These are phyloP conservation scores for Cryptococcus sp. DNA, from an alignment of 1,284 basidiomycete genomes.

Conservation along the genomic window DNA sequence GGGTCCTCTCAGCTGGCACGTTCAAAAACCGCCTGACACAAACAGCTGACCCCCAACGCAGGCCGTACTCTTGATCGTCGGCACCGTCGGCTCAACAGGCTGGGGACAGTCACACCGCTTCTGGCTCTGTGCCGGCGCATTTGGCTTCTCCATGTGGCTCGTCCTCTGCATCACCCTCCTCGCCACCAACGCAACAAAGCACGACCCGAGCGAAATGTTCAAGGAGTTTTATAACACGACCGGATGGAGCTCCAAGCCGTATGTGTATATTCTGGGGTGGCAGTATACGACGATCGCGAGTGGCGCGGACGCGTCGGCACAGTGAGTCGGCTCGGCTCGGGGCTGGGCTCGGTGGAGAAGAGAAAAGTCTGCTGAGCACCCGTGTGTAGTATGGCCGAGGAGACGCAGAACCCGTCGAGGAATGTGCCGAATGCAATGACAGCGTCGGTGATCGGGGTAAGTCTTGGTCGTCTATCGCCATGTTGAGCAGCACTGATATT, in stretches of 20 bases:
- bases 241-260: conserved; percentile 32
- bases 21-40: neutral
- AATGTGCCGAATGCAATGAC: conserved; percentile 49
- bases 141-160: conserved; percentile 32
- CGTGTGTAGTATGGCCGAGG: conserved; percentile 42
- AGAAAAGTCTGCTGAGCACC: neutral
- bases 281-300: conserved; percentile 43
- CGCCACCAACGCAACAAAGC: conserved; percentile 27
- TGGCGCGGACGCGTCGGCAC: conserved; percentile 44
- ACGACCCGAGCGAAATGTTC: conserved; percentile 9
- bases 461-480: conserved; percentile 1
- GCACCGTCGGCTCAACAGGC: conserved; percentile 34
- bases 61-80: conserved; percentile 38
- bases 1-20: conserved; percentile 5
- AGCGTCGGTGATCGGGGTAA: conserved; percentile 30
- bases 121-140: conserved; percentile 34
- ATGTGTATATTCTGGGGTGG: conserved; percentile 47
- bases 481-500: neutral
- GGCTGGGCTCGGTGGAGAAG: neutral
- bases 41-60: conserved; percentile 13
- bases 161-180: conserved; percentile 41
- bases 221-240: conserved; percentile 31
- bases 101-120: conserved; percentile 43
- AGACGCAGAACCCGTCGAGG: conserved; percentile 47
- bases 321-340: conserved; percentile 29